A percentile compares a stretch with the other conserved stretches of the same genome.
phyloP scores from a whole-genome alignment of 1,139 yeast species.

The Sugiyamaella pinicola region DNA sequence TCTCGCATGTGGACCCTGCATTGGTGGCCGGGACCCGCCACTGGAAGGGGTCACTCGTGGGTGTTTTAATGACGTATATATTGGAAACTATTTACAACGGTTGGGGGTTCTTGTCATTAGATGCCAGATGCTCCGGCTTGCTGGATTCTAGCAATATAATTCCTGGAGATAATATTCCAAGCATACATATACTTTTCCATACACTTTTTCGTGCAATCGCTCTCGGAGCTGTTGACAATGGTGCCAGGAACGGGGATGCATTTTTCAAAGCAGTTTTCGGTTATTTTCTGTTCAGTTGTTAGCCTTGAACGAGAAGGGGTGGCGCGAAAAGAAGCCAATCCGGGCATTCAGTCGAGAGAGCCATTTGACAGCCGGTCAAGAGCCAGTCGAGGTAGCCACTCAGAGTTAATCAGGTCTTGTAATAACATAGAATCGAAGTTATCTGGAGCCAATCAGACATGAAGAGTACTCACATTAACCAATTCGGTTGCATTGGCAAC shows the following conservation, averaged over 20 bases:
- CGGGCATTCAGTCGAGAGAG: no score
- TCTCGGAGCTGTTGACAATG: slow-evolving; percentile 50
- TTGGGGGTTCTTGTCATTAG: neutral
- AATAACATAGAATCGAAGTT: no score
- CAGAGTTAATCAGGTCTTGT: no score
- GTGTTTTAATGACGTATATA: no score
- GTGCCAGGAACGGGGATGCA: slow-evolving; percentile 64
- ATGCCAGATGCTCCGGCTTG: slow-evolving; percentile 40
- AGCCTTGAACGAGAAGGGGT: no score
- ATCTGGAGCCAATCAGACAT: no score
- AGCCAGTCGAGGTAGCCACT: no score
- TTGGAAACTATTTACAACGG: slow-evolving; percentile 1
- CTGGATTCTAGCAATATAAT: slow-evolving; percentile 76
- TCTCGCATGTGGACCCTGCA: slow-evolving; percentile 8
- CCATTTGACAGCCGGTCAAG: no score
- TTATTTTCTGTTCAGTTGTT: slow-evolving; percentile 51
- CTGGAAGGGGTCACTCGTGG: no score
- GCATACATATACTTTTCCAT: slow-evolving; percentile 86
- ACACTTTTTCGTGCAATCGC: slow-evolving; percentile 71
- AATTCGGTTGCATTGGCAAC: slow-evolving; percentile 86
- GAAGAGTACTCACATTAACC: slow-evolving; percentile 54
- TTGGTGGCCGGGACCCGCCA: no score
- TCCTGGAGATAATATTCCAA: slow-evolving; percentile 81
- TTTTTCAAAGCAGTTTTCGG: slow-evolving; percentile 85
- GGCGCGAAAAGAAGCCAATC: no score